Evolutionary conservation across 805 yeast genomes (phyloP).

Genomic region (Wickerhamiella hasegawae): DNA sequence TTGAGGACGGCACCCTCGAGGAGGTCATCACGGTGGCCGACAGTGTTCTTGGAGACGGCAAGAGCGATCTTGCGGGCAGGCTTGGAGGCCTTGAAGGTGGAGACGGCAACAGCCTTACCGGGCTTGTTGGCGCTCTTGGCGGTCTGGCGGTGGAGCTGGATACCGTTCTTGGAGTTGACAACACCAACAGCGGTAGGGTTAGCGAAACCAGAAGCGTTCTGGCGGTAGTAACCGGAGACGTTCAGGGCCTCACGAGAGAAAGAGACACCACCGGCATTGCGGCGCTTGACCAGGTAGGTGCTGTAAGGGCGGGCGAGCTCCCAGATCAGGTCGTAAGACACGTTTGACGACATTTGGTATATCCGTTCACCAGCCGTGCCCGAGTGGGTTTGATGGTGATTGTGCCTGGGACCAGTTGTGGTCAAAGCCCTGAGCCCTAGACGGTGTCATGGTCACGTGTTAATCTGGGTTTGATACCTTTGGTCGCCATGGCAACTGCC

Average conservation of each 20-base stretch:
- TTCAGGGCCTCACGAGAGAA: slow-evolving; percentile 37
- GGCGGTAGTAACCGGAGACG: slow-evolving; percentile 31
- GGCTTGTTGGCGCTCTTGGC: slow-evolving; percentile 31
- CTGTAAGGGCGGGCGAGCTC: slow-evolving; percentile 33
- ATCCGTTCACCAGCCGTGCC: too few species aligned
- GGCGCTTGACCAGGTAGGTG: slow-evolving; percentile 32
- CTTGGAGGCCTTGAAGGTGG: slow-evolving; percentile 29
- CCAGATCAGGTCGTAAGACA: slow-evolving; percentile 33
- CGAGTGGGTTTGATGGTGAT: too few species aligned
- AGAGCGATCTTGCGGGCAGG: slow-evolving; percentile 29
- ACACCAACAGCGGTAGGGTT: slow-evolving; percentile 36
- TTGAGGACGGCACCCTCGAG: slow-evolving; percentile 33
- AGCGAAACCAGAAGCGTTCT: slow-evolving; percentile 32
- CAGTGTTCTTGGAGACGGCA: slow-evolving; percentile 29
- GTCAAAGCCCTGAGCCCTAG: not conserved
- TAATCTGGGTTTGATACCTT: too few species aligned
- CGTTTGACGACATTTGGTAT: slow-evolving; percentile 18
- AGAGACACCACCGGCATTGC: slow-evolving; percentile 25
- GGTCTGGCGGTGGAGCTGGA: slow-evolving; percentile 29
- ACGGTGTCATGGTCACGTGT: too few species aligned
- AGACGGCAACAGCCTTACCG: slow-evolving; percentile 22
- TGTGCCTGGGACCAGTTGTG: not conserved
- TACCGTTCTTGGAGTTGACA: slow-evolving; percentile 21
- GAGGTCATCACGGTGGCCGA: slow-evolving; percentile 34
- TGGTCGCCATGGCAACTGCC: too few species aligned